phyloP scores from a whole-genome alignment of 1,284 basidiomycete species.

The Fomes fomentarius region DNA sequence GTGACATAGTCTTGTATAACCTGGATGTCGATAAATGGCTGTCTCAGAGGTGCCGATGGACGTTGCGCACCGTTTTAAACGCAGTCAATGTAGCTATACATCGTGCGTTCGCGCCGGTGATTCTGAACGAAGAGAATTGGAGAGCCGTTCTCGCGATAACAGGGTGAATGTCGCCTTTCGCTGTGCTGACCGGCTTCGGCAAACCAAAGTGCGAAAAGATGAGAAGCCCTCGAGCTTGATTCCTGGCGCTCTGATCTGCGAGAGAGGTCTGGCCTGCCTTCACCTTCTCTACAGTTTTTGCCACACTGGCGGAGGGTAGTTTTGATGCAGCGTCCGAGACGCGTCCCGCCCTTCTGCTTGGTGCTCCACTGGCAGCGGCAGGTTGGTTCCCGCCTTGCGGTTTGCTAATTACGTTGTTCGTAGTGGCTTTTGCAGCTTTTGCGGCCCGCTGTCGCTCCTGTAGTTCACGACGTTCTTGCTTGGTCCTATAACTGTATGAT shows the following conservation, averaged over 20 bases:
- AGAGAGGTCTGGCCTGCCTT: constrained; percentile 24
- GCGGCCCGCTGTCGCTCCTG: constrained; percentile 82
- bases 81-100: constrained; percentile 87
- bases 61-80: constrained; percentile 76
- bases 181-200: constrained; percentile 59
- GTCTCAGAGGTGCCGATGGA: not conserved
- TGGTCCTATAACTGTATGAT: constrained; percentile 47
- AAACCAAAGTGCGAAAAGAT: constrained; percentile 85
- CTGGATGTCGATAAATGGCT: constrained; percentile 41
- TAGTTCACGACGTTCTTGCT: constrained; percentile 77
- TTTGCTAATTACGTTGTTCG: constrained; percentile 25
- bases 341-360: constrained; percentile 22
- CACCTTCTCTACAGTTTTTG: constrained; percentile 23
- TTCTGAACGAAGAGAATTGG: constrained; percentile 84
- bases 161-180: constrained; percentile 85
- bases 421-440: constrained; percentile 49
- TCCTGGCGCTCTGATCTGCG: constrained; percentile 18
- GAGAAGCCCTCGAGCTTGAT: constrained; percentile 55
- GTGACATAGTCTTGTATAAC: constrained; percentile 88
- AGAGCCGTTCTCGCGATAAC: constrained; percentile 77
- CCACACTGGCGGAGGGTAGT: constrained; percentile 15
- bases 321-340: constrained; percentile 25
- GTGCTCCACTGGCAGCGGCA: constrained; percentile 8
- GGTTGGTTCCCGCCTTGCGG: constrained; percentile 10
- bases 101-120: constrained; percentile 86